Conservation (phyloP, 2,329 filamentous ascomycete species). For the Colletotrichum echinochloae region DNA sequence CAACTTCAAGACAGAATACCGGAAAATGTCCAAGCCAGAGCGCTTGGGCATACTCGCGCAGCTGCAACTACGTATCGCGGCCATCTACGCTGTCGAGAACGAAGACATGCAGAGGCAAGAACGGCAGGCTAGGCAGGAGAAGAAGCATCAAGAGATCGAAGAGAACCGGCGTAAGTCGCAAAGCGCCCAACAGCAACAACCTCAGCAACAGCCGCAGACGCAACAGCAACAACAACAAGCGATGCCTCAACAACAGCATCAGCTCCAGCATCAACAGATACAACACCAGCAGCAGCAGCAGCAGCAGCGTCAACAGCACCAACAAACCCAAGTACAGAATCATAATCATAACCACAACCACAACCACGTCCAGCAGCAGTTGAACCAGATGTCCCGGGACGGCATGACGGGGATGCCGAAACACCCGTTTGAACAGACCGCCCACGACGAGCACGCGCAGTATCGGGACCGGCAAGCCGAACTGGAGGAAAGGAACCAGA, state of each 20-base stretch:
- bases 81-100: conserved; percentile 59
- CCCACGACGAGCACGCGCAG: conserved; percentile 41
- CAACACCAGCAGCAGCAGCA: conserved; percentile 37
- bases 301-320: conserved; percentile 35
- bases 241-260: conserved; percentile 43
- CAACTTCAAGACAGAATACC: conserved; percentile 58
- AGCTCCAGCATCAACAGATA: conserved; percentile 38
- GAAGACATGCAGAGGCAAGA: conserved; percentile 57
- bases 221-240: conserved; percentile 42
- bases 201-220: conserved; percentile 35
- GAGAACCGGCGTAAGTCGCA: conserved; percentile 47
- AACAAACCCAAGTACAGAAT: conserved; percentile 28
- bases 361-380: conserved; percentile 31
- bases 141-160: conserved; percentile 54
- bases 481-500: conserved; percentile 28
- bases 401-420: conserved; percentile 34
- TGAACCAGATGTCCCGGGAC: conserved; percentile 39
- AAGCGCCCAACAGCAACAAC: conserved; percentile 46
- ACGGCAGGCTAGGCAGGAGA: conserved; percentile 54
- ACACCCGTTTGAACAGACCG: conserved; percentile 40
- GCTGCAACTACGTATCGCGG: conserved; percentile 56
- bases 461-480: conserved; percentile 37
- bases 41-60: conserved; percentile 54
- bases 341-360: conserved; percentile 26
- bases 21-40: conserved; percentile 56